Evolutionary conservation across 2,329 filamentous ascomycete species (phyloP).

Genomic region (Cordyceps militaris): DNA sequence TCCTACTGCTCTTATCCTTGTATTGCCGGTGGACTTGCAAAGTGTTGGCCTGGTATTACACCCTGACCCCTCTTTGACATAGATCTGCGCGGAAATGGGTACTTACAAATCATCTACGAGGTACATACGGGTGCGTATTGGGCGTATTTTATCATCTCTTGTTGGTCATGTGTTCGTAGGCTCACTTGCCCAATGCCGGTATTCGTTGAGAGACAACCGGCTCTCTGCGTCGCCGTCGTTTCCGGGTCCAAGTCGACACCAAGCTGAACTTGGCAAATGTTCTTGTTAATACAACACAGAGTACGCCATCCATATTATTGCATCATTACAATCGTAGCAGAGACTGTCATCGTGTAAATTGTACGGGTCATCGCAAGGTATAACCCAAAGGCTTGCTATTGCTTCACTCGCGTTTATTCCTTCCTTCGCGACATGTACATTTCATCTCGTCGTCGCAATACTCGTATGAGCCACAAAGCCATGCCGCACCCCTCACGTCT

Average conservation of each 20-base stretch:
- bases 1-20: not conserved
- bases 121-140: not conserved
- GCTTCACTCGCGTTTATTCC: no score
- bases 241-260: no score
- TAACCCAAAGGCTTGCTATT: no score
- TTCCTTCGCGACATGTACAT: not conserved
- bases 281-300: no score
- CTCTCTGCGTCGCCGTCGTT: no score
- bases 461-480: conserved; percentile 8
- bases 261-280: no score
- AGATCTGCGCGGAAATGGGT: not conserved
- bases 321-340: not conserved
- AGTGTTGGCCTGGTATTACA: not conserved
- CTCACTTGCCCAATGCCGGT: not conserved
- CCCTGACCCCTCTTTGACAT: not conserved
- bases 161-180: not conserved
- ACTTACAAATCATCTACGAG: not conserved
- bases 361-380: not conserved
- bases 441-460: not conserved
- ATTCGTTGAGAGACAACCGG: no score
- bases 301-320: no score
- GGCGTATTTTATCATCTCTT: not conserved
- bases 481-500: not conserved
- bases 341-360: not conserved
- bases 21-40: not conserved